These are phyloP conservation scores for Fonsecaea erecta DNA, from an alignment of 2,329 filamentous ascomycete species.

Conservation along the genomic window DNA sequence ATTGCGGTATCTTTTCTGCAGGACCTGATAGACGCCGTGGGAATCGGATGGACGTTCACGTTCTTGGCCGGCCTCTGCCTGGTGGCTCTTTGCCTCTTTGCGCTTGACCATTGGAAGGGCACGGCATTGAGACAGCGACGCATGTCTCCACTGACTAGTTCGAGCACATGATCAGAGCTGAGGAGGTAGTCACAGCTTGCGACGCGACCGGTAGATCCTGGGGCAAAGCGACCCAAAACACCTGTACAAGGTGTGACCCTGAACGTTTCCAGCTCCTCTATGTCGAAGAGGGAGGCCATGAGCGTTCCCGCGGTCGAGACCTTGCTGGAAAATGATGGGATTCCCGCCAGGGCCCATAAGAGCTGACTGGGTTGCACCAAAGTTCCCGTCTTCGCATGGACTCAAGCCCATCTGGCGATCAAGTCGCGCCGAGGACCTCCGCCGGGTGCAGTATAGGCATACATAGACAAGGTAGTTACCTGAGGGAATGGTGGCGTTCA, in stretches of 20 bases:
- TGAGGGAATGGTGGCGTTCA: background rate
- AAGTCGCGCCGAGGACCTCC: background rate
- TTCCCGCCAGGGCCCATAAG: background rate
- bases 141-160: too few species aligned
- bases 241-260: background rate
- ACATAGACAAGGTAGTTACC: background rate
- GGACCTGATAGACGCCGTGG: constrained; percentile 35
- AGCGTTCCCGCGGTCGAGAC: background rate
- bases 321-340: background rate
- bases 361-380: background rate
- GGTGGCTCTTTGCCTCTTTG: background rate
- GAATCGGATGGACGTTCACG: constrained; percentile 37
- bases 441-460: background rate
- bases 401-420: background rate
- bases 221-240: too few species aligned
- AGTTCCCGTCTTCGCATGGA: background rate
- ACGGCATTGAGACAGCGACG: background rate
- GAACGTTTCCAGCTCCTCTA: background rate
- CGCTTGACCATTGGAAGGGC: background rate
- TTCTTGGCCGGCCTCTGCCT: constrained; percentile 3
- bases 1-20: constrained; percentile 34
- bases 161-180: background rate
- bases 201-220: too few species aligned
- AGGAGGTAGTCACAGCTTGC: background rate
- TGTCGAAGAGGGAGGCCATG: background rate